phyloP scores from a whole-genome alignment of 768 basidiomycete species.

The Agaricus sinodeliciosus region DNA sequence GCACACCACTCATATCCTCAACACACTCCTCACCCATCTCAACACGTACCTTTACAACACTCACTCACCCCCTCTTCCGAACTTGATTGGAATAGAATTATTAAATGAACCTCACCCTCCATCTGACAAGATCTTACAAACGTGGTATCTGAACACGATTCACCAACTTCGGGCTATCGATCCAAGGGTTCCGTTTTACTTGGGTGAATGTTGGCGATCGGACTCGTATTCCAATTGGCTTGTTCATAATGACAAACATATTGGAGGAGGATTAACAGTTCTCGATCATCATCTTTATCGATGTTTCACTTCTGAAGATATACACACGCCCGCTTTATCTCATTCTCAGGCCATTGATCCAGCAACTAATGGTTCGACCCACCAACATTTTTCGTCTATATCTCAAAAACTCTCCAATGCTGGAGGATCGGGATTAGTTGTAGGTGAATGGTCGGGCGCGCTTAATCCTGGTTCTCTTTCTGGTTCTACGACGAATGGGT shows the following conservation, averaged over 20 bases:
- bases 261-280: constrained; percentile 34
- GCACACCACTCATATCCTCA: constrained; percentile 43
- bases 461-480: constrained; percentile 57
- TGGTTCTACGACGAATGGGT: constrained; percentile 12
- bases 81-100: constrained; percentile 55
- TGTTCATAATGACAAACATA: constrained; percentile 19
- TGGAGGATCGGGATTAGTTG: constrained; percentile 37
- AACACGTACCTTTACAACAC: constrained; percentile 14
- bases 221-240: constrained; percentile 57
- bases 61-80: constrained; percentile 33
- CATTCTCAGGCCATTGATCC: constrained; percentile 30
- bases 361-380: constrained; percentile 28
- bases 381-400: constrained; percentile 23
- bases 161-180: constrained; percentile 43
- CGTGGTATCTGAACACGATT: constrained; percentile 61
- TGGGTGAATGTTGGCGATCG: constrained; percentile 72
- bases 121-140: constrained; percentile 42
- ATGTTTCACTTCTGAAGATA: constrained; percentile 65
- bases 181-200: constrained; percentile 57
- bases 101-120: constrained; percentile 52
- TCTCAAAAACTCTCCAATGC: constrained; percentile 24
- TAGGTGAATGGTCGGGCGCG: constrained; percentile 79
- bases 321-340: constrained; percentile 40
- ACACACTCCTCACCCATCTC: constrained; percentile 30
- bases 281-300: constrained; percentile 84